These are phyloP conservation scores for Termitomyces sp. DNA, from an alignment of 768 basidiomycete species.

Conservation along the genomic window DNA sequence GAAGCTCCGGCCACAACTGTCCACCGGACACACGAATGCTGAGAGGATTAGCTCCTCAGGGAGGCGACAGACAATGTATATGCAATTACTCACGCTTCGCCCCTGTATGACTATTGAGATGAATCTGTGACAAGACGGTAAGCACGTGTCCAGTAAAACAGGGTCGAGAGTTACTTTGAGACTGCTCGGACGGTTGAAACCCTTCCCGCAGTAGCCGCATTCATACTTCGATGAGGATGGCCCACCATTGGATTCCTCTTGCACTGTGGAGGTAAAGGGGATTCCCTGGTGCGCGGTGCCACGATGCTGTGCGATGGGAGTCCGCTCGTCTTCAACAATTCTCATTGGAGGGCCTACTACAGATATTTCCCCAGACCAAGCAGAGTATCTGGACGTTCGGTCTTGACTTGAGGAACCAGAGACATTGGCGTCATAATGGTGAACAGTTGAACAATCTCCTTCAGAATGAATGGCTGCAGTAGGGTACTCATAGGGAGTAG, in stretches of 20 bases:
- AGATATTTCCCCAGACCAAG: constrained; percentile 8
- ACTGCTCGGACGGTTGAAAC: constrained; percentile 79
- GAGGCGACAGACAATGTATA: constrained; percentile 4
- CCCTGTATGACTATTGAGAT: constrained; percentile 80
- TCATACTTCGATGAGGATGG: constrained; percentile 56
- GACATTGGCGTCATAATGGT: not conserved
- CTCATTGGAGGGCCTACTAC: not conserved
- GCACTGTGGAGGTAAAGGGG: not conserved
- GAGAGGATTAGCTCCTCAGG: constrained; percentile 12
- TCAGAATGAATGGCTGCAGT: not conserved
- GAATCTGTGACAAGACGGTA: constrained; percentile 46
- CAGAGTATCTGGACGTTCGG: not conserved
- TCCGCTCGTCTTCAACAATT: constrained; percentile 11
- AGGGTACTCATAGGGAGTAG: not conserved
- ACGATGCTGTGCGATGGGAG: constrained; percentile 8
- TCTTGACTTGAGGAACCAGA: not conserved
- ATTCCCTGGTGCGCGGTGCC: not conserved
- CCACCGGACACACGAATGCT: constrained; percentile 75
- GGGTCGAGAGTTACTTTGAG: constrained; percentile 49
- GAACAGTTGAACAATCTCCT: constrained; percentile 1
- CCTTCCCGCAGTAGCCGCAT: constrained; percentile 74
- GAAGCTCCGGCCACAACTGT: constrained; percentile 75
- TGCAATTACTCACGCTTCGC: constrained; percentile 63
- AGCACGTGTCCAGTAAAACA: constrained; percentile 9
- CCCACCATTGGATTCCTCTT: constrained; percentile 10